Evolutionary conservation across 192 early-diverging fungal genomes (phyloP).

Genomic region (Coemansia sp.): DNA sequence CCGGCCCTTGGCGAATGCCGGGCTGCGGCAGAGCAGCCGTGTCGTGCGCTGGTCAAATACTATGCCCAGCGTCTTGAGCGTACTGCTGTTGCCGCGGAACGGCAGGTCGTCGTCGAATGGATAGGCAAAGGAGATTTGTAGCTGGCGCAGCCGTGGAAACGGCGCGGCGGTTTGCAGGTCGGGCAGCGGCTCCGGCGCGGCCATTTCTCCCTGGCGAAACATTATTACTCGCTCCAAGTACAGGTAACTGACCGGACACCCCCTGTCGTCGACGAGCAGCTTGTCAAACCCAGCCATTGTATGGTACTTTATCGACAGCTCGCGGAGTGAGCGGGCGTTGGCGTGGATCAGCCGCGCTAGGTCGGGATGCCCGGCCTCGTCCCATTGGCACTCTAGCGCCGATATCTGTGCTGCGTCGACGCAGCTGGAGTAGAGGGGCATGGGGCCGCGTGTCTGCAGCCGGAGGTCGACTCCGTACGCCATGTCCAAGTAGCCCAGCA

Average conservation of each 20-base stretch:
- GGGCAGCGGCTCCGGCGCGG: background rate
- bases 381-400: background rate
- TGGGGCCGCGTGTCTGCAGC: background rate
- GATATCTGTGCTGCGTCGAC: background rate
- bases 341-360: background rate
- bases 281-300: background rate
- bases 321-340: background rate
- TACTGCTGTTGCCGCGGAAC: background rate
- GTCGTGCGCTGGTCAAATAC: background rate
- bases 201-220: background rate
- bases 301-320: background rate
- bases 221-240: background rate
- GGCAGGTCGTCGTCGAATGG: conserved; percentile 5
- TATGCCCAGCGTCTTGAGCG: background rate
- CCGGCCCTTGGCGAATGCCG: background rate
- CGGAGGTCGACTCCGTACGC: background rate
- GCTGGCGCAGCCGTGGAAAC: background rate
- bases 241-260: background rate
- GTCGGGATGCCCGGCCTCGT: background rate
- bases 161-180: background rate
- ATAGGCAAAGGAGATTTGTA: background rate
- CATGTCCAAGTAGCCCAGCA: background rate
- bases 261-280: background rate
- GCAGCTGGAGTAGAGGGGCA: background rate
- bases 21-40: background rate